Evolutionary conservation across 768 basidiomycete species (phyloP).

Genomic region (Imleria badia): DNA sequence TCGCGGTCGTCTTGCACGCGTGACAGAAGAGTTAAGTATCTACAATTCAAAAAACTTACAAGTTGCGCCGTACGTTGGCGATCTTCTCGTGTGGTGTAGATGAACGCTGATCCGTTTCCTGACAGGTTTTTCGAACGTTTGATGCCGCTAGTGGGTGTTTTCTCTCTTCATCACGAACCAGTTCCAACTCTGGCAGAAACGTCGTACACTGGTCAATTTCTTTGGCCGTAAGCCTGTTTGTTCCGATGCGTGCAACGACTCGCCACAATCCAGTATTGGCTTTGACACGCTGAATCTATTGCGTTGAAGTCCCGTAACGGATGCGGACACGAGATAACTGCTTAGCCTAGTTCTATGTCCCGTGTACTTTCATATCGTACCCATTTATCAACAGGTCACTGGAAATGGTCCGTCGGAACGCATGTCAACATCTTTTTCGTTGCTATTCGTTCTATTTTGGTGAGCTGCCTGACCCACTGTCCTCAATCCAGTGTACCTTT

Average conservation of each 20-base stretch:
- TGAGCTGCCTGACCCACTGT: too few species aligned
- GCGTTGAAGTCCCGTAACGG: too few species aligned
- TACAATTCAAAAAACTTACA: too few species aligned
- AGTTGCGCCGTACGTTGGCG: too few species aligned
- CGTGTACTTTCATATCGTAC: not conserved
- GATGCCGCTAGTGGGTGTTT: conserved; percentile 2
- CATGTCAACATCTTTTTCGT: conserved; percentile 16
- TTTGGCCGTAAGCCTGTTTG: not conserved
- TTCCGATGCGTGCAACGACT: conserved; percentile 1
- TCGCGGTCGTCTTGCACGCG: conserved; percentile 9
- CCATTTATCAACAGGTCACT: conserved; percentile 5
- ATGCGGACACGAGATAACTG: too few species aligned
- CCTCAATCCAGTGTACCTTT: conserved; percentile 5
- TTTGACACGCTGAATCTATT: too few species aligned
- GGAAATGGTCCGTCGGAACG: conserved; percentile 7
- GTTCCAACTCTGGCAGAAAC: conserved; percentile 8
- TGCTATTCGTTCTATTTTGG: conserved; percentile 4
- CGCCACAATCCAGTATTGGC: conserved; percentile 21
- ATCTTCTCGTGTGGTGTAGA: not conserved
- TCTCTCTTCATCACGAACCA: not conserved
- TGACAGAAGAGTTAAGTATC: conserved; percentile 24
- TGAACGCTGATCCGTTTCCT: too few species aligned
- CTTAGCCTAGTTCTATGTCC: too few species aligned
- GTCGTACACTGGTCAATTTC: conserved; percentile 5
- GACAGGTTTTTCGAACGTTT: too few species aligned